phyloP scores from a whole-genome alignment of 2,329 filamentous ascomycete genomes.

The Tolypocladium pustulatum region DNA sequence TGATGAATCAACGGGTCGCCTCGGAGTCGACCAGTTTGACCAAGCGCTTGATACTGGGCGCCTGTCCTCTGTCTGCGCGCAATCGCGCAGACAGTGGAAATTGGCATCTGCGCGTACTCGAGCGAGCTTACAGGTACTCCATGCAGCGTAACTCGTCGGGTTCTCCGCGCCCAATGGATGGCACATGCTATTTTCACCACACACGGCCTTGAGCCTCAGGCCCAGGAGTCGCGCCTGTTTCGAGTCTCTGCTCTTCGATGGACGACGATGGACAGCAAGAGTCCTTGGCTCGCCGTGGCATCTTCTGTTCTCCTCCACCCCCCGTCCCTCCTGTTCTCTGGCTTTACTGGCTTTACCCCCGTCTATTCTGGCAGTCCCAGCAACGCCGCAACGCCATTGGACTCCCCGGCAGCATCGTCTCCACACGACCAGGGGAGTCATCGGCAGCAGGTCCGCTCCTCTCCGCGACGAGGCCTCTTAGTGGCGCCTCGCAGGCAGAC shows the following conservation, averaged over 20 bases:
- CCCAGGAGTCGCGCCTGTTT: conserved; percentile 6
- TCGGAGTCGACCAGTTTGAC: conserved; percentile 1
- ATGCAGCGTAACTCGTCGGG: neutral
- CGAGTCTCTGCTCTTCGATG: neutral
- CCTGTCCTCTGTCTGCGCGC: neutral
- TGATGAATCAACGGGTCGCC: neutral
- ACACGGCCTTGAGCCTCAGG: neutral
- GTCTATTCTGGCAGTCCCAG: too few species aligned
- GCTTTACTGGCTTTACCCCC: too few species aligned
- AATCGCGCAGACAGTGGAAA: neutral
- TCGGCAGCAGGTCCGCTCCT: neutral
- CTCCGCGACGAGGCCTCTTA: neutral
- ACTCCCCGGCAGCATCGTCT: neutral
- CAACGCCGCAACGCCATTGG: conserved; percentile 2
- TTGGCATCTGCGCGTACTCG: conserved; percentile 3
- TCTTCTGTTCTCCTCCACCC: neutral
- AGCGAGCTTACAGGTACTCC: neutral
- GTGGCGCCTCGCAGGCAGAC: conserved; percentile 1
- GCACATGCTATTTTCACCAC: conserved; percentile 2
- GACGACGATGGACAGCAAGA: neutral
- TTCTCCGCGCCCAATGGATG: neutral
- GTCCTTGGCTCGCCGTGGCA: conserved; percentile 1
- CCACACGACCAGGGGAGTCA: conserved; percentile 3
- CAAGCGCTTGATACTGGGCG: neutral
- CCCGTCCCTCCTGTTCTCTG: neutral